Evolutionary conservation across 805 yeast genomes (phyloP), one percentile per base, ranked within the genome.

Genomic region (Saturnispora dispora): DNA sequence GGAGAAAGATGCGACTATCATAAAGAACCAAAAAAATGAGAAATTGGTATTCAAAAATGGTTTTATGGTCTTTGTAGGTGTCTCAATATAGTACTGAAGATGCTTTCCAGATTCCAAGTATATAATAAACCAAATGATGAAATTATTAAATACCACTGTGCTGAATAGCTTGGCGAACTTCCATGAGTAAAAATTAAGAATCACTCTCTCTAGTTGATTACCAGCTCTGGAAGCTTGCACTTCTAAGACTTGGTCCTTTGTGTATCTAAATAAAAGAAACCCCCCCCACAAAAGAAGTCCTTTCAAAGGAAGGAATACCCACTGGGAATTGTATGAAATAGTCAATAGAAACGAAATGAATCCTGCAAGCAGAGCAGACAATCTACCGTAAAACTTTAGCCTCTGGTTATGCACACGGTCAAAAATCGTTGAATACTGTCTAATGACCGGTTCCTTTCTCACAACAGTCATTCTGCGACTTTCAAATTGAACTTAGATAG

Each of bases 11-110:
- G 73, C 58, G 25, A 70, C 62, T 1, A 67, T 10, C 25, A 76
- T 67, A 43, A 68, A 71, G 58, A 71, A 78, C 76, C 79, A 77
- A 57, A 65, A 77, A 58, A 69, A 79, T 4, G 79, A 71, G 68
- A 65, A 71, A 43, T 69, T 61, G 55, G 73, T 76, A 54, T 71
- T 73, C 45, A 72, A 49, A 41, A 69, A 69, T 3, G 76, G 73
- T 48, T 66, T 71, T 42, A 71, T 68, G 10, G 73, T 71, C 51
- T 62, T 68, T 28, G 69, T 65, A 5, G 74, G 67, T 3, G 70
- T 59, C 9, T 64, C 61, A 37, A 63, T 54, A 49, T 59, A 63
- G 51, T 64, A 67, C 8, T 57, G 54, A 41, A 68, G 55, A 2
- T 50, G 44, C 11, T 48, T 39, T 33, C 55, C 50, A 5, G 54